A percentile compares a stretch with the other conserved stretches of the same genome.
phyloP scores from a whole-genome alignment of 371 early-diverging fungal genomes.

The Mucor saturninus region DNA sequence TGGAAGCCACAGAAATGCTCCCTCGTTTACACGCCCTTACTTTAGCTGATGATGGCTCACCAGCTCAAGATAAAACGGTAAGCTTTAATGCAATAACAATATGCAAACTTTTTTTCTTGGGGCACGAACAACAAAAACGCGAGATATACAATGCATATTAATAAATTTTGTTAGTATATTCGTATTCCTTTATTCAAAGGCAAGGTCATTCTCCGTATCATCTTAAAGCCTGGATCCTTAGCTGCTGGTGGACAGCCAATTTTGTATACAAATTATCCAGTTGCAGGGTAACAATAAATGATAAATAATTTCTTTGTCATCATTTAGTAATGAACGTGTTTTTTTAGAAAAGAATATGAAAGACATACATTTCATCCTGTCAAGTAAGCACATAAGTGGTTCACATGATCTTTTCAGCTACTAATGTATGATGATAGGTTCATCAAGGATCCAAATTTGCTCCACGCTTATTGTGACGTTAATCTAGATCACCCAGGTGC shows the following conservation, averaged over 20 bases:
- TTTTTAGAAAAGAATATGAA: conserved; percentile 32
- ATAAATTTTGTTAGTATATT: conserved; percentile 62
- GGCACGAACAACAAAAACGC: conserved; percentile 11
- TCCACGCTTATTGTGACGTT: conserved; percentile 77
- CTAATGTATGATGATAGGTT: conserved; percentile 27
- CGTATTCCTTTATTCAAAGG: conserved; percentile 78
- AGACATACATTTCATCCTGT: conserved; percentile 47
- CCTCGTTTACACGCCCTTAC: conserved; percentile 50
- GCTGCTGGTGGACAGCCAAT: conserved; percentile 64
- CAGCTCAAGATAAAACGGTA: conserved; percentile 59
- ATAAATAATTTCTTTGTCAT: background rate
- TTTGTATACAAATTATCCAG: conserved; percentile 85
- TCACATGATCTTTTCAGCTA: background rate
- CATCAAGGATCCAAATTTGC: conserved; percentile 36
- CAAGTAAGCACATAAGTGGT: conserved; percentile 27
- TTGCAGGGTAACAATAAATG: conserved; percentile 59
- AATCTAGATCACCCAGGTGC: conserved; percentile 73
- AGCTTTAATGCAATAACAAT: conserved; percentile 18
- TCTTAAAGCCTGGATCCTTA: conserved; percentile 77
- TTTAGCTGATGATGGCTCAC: conserved; percentile 63
- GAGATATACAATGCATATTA: conserved; percentile 1
- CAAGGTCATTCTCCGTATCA: conserved; percentile 78
- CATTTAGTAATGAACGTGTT: background rate
- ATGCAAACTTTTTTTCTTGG: conserved; percentile 11
- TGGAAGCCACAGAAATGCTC: conserved; percentile 6